Base-by-base conservation (phyloP, 1,139 yeast genomes). In the Suhomyces coccinellae region DNA sequence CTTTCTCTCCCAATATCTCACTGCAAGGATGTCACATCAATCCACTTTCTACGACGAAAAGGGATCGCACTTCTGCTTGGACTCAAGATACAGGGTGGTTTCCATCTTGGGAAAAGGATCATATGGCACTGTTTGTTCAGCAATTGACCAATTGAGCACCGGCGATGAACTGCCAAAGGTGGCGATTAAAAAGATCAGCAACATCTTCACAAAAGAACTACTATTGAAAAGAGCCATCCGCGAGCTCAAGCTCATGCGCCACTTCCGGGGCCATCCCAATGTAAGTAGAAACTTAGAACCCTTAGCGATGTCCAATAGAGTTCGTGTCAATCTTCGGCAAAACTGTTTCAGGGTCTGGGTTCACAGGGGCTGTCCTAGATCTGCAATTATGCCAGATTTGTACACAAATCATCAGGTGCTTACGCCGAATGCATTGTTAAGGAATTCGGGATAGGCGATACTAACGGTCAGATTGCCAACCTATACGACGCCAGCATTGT, bases 51-150 rank as follows among this genome's bases (percentile, higher is more conserved):
- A 44, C 40, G 31, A 41, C n/a, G 49, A 49, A 10, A 46, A 48
- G 5, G 57, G 56, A 0, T 74, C 77, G 5, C 75, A 80, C 44
- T 87, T 90, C 62, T 80, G 81, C 33, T 72, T 88, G 37, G 85
- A 85, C 48, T 65, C 78, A 2, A 69, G 88, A 38, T 93, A 90
- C 63, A 73, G 76, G 44, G 72, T 91, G 12, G 67, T 78, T 33
- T 75, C 77, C 35, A 75, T 84, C 2, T 71, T 91, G 40, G 98
- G 98, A 0, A 82, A 84, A 53, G 98, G 98, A 0, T 83, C 96
- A 0, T 91, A 88, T 62, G 98, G 98, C 1, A 80, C 85, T 0
- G 98, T 93, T 3, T 86, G 93, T 56, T 79, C 89, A 6, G 97
- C 95, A 0, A 61, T 83, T 11, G 97, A 91, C 61, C 66, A 76